Evolutionary conservation across 192 early-diverging fungal genomes (phyloP), one percentile per base, ranked within the genome.

Genomic region (Rhizophagus prolifer): DNA sequence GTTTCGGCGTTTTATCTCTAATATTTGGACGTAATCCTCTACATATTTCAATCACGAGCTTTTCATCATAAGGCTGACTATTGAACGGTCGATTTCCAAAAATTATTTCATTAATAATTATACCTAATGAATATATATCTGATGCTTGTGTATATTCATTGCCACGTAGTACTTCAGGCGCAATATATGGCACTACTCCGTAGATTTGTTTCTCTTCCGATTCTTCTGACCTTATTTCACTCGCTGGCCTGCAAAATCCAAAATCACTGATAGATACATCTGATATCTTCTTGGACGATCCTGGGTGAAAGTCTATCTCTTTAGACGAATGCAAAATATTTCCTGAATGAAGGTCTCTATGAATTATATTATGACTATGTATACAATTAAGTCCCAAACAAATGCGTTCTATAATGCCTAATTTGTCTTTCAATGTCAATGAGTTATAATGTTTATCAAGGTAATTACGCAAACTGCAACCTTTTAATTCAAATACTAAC

Each of bases 61-160:
- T 0, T 16, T 6, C 12, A 67, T 67, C 28, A 14, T 36, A 12
- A 13, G 65, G 2, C 30, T 4, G 13, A 67, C 28, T 67, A 36
- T n/a, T 28, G 30, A 80, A 83, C 3, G 77, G 79, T 23, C 76
- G 76, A 19, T 78, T 36, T 63, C 82, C 82, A 38, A 76, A 80
- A 31, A 77, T 79, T 16, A 83, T 41, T 26, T 83, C 82, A 79
- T 79, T 80, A 76, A 83, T 80, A 61, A 83, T 80, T 58, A 83
- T 79, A 16, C 82, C 79, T 19, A 83, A 70, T 68, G 77, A 79
- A 73, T 83, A 83, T 2, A 83, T 72, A 28, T 83, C 82, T 8
- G 82, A 80, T 69, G 77, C 80, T 12, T 73, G 69, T 16, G 78
- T 80, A 74, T 79, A 79, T 4, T 62, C 63, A 8, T 76, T 21